A percentile compares a stretch with the other conserved stretches of the same genome.
Conservation (phyloP, 108 stramenopile species). For the Cyclotella baltica region DNA sequence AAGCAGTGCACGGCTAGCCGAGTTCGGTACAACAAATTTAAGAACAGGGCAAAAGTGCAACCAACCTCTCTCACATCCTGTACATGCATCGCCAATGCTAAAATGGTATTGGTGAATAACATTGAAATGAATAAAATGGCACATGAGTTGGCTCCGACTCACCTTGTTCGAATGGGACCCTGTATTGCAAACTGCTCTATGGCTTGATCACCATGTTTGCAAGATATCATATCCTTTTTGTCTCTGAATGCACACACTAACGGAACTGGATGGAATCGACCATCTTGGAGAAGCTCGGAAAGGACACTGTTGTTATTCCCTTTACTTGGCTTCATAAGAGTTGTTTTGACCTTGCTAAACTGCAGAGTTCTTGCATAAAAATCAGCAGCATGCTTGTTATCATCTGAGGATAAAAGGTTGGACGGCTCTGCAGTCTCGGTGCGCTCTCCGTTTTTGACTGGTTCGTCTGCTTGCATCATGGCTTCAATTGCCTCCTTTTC, state of each 20-base stretch:
- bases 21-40: conserved; percentile 67
- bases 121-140: background rate
- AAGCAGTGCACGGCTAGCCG: conserved; percentile 72
- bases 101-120: background rate
- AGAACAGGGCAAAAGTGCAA: conserved; percentile 82
- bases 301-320: conserved; percentile 60
- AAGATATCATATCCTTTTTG: conserved; percentile 48
- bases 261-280: conserved; percentile 82
- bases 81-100: conserved; percentile 83
- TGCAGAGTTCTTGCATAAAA: conserved; percentile 29
- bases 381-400: conserved; percentile 23
- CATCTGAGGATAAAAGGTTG: conserved; percentile 2
- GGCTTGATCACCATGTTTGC: conserved; percentile 32
- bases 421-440: conserved; percentile 38
- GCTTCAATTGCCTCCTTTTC: conserved; percentile 78
- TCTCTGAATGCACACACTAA: conserved; percentile 59
- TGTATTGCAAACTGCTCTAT: conserved; percentile 81
- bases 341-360: conserved; percentile 34
- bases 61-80: conserved; percentile 87
- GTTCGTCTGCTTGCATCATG: conserved; percentile 56
- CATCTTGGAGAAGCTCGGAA: conserved; percentile 78
- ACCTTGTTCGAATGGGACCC: conserved; percentile 75
- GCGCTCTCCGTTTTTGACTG: conserved; percentile 31
- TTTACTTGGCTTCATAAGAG: conserved; percentile 1
- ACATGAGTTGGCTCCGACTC: background rate